Evolutionary conservation across 2,329 filamentous ascomycete species (phyloP), one percentile per base, ranked within the genome.

Genomic region (Tolypocladium endophyticum): DNA sequence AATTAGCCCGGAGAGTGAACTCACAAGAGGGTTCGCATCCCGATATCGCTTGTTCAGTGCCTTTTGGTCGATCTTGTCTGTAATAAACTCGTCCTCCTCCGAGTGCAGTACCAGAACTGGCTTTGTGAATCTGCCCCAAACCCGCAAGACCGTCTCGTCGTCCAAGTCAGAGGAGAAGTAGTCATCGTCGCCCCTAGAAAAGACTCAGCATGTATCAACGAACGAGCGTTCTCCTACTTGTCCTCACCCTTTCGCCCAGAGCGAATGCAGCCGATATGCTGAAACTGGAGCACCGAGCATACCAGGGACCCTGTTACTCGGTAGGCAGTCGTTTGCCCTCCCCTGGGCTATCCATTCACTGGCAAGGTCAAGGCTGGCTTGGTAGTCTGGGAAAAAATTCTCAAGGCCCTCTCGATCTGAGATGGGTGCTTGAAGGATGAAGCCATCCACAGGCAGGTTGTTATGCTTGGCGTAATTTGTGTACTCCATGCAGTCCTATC

Each of bases 101-200:
- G 87, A 87, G 61, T 85, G 83, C 38, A 92, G 69, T 23, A 89
- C 83, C 63, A 89, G 74, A 0, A 90, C 72, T 1, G 84, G 82
- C 58, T 82, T 79, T 52, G 76, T 74, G 59, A 90, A 76, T 56
- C 74, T 75, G 4, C 85, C 81, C 81, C 93, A 96, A n/a, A 87
- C 87, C 18, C 70, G 70, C 30, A 72, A 68, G 8, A 92, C 75
- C 23, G 79, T 76, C 38, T 82, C 77, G 38, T 80, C 74, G 0
- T 76, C 72, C n/a, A 94, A 74, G 69, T 94, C 89, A 3, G 85
- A 86, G n/a, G 88, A 92, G 74, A 96, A 96, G 69, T 89, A 90
- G 70, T 96, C 92, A 70, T 97, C 92, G 61, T 89, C 87, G 12
- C 87, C 88, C 6, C 85, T 83, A n/a, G 3, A 16, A 25, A 43